Base-by-base conservation (phyloP, 2,329 filamentous ascomycete genomes). In the Arthrobotrys conoides region DNA sequence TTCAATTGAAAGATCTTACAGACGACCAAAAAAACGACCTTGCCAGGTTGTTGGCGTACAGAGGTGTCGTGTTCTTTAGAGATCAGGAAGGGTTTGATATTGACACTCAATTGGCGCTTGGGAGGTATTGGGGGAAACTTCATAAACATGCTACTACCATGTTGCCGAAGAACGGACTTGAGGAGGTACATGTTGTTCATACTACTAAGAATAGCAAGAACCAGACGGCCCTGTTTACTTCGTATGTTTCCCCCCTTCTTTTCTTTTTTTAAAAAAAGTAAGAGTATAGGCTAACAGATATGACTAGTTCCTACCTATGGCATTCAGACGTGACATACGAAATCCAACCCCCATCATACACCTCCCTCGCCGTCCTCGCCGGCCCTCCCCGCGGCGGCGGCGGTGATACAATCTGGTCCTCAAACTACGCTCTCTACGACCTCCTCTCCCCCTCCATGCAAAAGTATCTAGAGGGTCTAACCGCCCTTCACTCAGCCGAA, bases 11-110 rank as follows among this genome's bases (percentile, higher is more conserved):
- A 27, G 86, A 85, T 59, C 83, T 89, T 33, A 87, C 84, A 1
- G 85, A 88, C 71, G 84, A 84, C 0, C 87, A 88, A 81, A 88
- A 87, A 83, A 87, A 89, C 79, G 87, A 89, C 66, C 84, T 89
- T 3, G 87, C 87, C 1, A 84, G 87, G 5, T 82, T 89, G 55
- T 87, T 89, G 63, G 86, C 88, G 2, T 86, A 85, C 27, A 84
- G 88, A 51, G 88, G 88, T 2, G 88, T 90, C 0, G 88, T 90
- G 0, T 88, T 89, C 83, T 89, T 89, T 84, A 85, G 88, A 14
- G 84, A 86, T 59, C 88, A 90, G 82, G 85, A 87, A 70, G 87
- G 88, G 80, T 85, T 89, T 27, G 85, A 85, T 77, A 86, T 89
- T 57, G 85, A 88, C n/a, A 84, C 85, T 20, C 88, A 89, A 81